Base-by-base conservation (phyloP, 805 yeast species). In the Nakazawaea laoshanensis region DNA sequence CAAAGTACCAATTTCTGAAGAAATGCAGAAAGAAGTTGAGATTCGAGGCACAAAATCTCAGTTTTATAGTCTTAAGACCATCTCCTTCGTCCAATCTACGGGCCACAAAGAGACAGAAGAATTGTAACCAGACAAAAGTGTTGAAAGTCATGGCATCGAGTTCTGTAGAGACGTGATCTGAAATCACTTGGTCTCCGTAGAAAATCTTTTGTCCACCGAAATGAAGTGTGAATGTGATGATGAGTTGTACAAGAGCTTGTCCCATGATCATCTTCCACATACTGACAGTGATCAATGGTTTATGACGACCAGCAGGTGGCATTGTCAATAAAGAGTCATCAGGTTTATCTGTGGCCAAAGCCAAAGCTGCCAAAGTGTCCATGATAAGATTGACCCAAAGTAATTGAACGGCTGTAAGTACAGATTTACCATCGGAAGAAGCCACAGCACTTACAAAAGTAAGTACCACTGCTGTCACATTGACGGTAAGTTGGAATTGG, bases 231-330 rank as follows among this genome's bases (percentile, higher is more conserved):
- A 92, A 80, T 0, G 97, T 89, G 13, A 92, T 71, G 15, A 68
- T 52, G 41, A 92, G 67, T 63, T 92, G 99, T 40, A 76, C 70
- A 11, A 66, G 39, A 2, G 95, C 70, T 60, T 92, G 96, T 3
- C 95, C 92, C 30, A 88, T 40, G 45, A 92, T 92, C 96, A 92
- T 89, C 58, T 92, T 92, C 98, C 98, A 92, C 88, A 92, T 92
- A 7, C 95, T 81, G 3, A 78, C 77, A 4, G 94, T 67, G 43
- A 92, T 89, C 57, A 92, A 66, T 2, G 94, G 83, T 11, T 74
- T 70, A 15, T 63, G 60, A 49, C 96, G 72, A 21, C 94, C 92
- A 26, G 79, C 86, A 2, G 98, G 99, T 49, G 73, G 77, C 34
- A 85, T 67, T 41, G 81, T 74, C 50, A 92, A 63, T 27, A 85